These are phyloP conservation scores for Choiromyces venosus DNA, from an alignment of 495 filamentous ascomycete species.

Conservation along the genomic window DNA sequence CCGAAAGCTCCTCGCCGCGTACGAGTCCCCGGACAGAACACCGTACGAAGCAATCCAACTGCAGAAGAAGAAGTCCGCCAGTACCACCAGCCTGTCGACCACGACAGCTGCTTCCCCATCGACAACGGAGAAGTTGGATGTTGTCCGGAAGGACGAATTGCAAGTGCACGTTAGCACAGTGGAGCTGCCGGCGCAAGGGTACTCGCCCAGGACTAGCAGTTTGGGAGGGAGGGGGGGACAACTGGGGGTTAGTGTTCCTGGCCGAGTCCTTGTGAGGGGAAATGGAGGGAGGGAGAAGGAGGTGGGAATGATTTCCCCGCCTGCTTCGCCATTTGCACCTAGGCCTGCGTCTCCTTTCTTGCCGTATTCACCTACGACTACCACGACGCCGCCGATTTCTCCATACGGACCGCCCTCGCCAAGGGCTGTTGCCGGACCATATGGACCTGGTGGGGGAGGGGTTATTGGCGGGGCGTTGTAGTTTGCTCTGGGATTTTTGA, in stretches of 20 bases:
- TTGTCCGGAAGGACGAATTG: not conserved
- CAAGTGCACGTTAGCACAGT: not conserved
- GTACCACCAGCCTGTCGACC: not conserved
- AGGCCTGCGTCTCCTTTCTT: not conserved
- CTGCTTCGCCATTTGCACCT: not conserved
- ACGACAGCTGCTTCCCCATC: not conserved
- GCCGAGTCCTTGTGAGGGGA: not conserved
- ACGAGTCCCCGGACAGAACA: slow-evolving; percentile 32
- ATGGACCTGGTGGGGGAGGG: not conserved
- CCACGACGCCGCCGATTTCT: not conserved
- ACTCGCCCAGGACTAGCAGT: not conserved
- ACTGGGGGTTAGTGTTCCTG: not conserved
- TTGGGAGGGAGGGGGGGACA: not conserved
- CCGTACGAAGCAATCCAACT: slow-evolving; percentile 32
- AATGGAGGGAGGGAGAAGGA: not conserved
- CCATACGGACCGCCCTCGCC: not conserved
- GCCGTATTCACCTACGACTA: not conserved
- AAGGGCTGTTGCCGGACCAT: not conserved
- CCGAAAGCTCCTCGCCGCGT: slow-evolving; percentile 33
- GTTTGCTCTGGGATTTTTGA: not conserved
- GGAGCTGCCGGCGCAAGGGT: not conserved
- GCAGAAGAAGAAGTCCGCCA: slow-evolving; percentile 17
- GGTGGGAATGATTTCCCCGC: not conserved
- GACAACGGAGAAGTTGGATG: not conserved
- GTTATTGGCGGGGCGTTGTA: not conserved